phyloP scores from a whole-genome alignment of 2,329 filamentous ascomycete species.

The Zalaria sp. region DNA sequence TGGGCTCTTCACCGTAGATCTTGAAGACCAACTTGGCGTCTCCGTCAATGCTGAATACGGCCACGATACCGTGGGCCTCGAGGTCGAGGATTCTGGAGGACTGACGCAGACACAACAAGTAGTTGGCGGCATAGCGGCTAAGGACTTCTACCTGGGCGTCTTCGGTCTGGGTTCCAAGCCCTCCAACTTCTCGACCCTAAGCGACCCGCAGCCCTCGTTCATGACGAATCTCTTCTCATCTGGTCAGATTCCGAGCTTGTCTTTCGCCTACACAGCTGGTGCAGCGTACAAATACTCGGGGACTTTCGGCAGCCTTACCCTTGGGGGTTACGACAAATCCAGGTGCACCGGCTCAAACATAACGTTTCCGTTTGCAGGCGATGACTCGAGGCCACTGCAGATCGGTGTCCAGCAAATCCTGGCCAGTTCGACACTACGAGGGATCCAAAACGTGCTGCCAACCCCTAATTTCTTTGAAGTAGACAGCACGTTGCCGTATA shows the following conservation, averaged over 20 bases:
- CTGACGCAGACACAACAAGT: conserved; percentile 18
- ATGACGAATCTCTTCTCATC: conserved; percentile 16
- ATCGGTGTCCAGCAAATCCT: conserved; percentile 13
- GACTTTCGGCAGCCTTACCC: conserved; percentile 17
- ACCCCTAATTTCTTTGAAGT: conserved; percentile 6
- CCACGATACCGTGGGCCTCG: conserved; percentile 19
- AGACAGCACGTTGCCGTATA: conserved; percentile 33
- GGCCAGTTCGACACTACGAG: no score
- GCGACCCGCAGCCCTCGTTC: conserved; percentile 16
- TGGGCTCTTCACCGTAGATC: conserved; percentile 18
- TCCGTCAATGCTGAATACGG: conserved; percentile 20
- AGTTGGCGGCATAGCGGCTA: conserved; percentile 20
- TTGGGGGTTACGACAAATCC: conserved; percentile 25
- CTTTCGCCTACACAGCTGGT: conserved; percentile 27
- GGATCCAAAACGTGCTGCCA: conserved; percentile 18
- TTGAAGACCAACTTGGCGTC: conserved; percentile 15
- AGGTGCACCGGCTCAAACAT: conserved; percentile 16
- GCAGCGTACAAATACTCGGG: conserved; percentile 12
- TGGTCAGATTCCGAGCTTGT: conserved; percentile 20
- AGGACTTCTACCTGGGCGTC: conserved; percentile 22
- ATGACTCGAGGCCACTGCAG: conserved; percentile 10
- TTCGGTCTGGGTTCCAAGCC: conserved; percentile 23
- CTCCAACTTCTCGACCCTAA: conserved; percentile 24
- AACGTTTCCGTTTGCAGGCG: conserved; percentile 11
- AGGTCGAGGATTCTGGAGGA: conserved; percentile 11